Evolutionary conservation across 768 basidiomycete species (phyloP).

Genomic region (Russula compacta): DNA sequence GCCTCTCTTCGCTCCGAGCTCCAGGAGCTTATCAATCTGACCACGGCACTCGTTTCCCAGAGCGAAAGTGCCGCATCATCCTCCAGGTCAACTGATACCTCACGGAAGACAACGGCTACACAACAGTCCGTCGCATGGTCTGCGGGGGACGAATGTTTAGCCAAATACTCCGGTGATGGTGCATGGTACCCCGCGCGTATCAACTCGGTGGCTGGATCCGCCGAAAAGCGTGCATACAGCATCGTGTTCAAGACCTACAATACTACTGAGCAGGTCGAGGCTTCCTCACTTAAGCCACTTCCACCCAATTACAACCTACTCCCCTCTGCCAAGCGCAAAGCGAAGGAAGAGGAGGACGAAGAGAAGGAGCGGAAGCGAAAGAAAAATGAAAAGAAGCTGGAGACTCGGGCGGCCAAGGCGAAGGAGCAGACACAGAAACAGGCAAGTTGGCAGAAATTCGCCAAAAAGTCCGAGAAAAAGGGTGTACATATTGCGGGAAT

Average conservation of each 20-base stretch:
- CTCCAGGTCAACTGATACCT: slow-evolving; percentile 38
- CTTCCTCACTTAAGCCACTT: slow-evolving; percentile 58
- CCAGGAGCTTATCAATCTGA: slow-evolving; percentile 73
- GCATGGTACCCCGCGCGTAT: slow-evolving; percentile 86
- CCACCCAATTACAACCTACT: slow-evolving; percentile 42
- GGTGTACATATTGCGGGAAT: slow-evolving; percentile 86
- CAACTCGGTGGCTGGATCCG: slow-evolving; percentile 72
- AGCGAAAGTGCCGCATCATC: slow-evolving; percentile 52
- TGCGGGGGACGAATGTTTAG: slow-evolving; percentile 79
- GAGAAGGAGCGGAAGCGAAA: slow-evolving; percentile 87
- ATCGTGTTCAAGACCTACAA: slow-evolving; percentile 91
- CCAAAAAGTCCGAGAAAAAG: slow-evolving; percentile 91
- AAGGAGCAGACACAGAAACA: slow-evolving; percentile 83
- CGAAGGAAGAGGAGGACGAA: slow-evolving; percentile 73
- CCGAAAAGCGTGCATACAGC: slow-evolving; percentile 77
- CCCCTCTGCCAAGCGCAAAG: slow-evolving; percentile 63
- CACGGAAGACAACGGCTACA: slow-evolving; percentile 43
- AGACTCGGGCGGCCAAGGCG: slow-evolving; percentile 73
- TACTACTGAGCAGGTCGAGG: slow-evolving; percentile 77
- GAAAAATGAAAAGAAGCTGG: slow-evolving; percentile 91
- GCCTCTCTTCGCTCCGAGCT: slow-evolving; percentile 67
- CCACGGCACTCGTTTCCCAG: slow-evolving; percentile 62
- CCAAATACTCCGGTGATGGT: slow-evolving; percentile 79
- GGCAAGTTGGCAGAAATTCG: slow-evolving; percentile 88
- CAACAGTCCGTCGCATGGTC: slow-evolving; percentile 52